Evolutionary conservation across 345 rosid species (phyloP), one percentile per base, ranked within the genome.

Genomic region (Arabis hirsuta): DNA sequence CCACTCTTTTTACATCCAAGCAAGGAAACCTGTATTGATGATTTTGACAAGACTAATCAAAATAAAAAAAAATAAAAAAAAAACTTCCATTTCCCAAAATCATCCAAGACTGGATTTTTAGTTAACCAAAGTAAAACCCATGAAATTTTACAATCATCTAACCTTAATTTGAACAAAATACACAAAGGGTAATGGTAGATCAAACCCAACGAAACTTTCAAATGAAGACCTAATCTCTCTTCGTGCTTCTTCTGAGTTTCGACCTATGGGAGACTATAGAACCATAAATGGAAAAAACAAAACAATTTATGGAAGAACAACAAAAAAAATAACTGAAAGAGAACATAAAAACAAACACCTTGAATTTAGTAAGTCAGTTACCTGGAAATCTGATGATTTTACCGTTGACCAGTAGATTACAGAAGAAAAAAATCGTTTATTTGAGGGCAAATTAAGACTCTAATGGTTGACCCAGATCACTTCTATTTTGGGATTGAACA

Each of bases 321-420:
- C 7, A 36, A 36, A 27, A 45, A 3, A 0, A 42, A 16, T 3
- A 60, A 70, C 50, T 24, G 7, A 55, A 47, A 69, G 26, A 57
- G 47, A 24, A 39, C 44, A 61, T 31, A 12, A 22, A 22, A 72
- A 63, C 68, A 71, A 61, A 62, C 69, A 53, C 36, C 9, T 62
- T 72, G 63, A 42, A 62, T 62, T 43, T 72, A 22, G 76, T 6
- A 62, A 71, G 13, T 12, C 36, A 12, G 7, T 61, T 32, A 12
- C 61, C 68, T 71, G 60, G 12, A 24, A 46, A 69, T 2, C 14
- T 5, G 24, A n/a, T 13, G 12, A 32, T 4, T 7, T 67, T 48
- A 6, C 62, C 5, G 52, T 71, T 60, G 38, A 57, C 27, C 48
- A 41, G 73, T 48, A 36, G 61, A 42, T 41, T 14, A 38, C 3